These are phyloP conservation scores for Tuber magnatum DNA, from an alignment of 495 filamentous ascomycete species.

Conservation along the genomic window DNA sequence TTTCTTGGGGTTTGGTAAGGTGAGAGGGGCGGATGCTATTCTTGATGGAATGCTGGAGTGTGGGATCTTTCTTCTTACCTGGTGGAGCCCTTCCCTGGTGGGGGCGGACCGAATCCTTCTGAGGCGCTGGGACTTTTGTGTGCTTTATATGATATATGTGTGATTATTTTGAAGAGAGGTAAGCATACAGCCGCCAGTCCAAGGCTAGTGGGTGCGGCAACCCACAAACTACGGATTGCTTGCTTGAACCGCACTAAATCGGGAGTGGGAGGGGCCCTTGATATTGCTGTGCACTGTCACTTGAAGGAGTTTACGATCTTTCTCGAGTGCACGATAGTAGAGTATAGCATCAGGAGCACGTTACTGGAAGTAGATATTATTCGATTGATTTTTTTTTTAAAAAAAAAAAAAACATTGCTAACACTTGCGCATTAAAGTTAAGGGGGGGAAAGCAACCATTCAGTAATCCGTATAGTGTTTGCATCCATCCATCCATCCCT, in stretches of 20 bases:
- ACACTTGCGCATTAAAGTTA: neutral
- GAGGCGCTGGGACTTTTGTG: neutral
- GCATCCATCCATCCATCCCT: neutral
- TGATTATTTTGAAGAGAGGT: neutral
- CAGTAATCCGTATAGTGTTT: neutral
- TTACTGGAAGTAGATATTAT: neutral
- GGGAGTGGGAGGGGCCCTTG: too few species aligned
- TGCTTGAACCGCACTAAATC: neutral
- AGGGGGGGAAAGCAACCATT: neutral
- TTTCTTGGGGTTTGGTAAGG: too few species aligned
- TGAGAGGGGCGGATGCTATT: too few species aligned
- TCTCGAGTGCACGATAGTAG: neutral
- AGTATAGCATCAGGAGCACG: neutral
- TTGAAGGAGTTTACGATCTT: neutral
- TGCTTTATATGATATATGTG: neutral
- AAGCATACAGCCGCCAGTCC: neutral
- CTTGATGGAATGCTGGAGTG: too few species aligned
- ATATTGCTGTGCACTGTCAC: neutral
- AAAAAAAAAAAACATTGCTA: neutral
- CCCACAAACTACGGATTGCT: neutral
- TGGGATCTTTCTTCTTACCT: too few species aligned
- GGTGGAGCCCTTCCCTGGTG: too few species aligned
- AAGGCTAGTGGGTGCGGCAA: neutral
- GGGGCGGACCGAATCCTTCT: neutral
- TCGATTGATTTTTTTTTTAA: neutral